Evolutionary conservation across 2,329 filamentous ascomycete species (phyloP), one percentile per base, ranked within the genome.

Genomic region (Hymenoscyphus linearis): DNA sequence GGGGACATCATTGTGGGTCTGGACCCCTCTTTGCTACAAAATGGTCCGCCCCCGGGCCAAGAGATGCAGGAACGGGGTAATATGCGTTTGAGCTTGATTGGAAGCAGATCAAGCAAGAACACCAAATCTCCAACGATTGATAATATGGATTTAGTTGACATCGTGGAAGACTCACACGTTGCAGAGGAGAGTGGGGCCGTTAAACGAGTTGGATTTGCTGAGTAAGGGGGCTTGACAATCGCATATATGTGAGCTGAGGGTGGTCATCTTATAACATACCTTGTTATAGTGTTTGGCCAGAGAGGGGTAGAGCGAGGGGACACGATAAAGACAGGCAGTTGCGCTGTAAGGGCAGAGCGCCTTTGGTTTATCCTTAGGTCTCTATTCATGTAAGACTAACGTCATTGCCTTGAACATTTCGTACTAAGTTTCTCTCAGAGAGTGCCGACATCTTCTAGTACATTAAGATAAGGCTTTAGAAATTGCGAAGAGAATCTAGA

Each of bases 31-130:
- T 16, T 62, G 31, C 31, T 31, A 31, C 47, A 60, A 1, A 56
- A 59, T 52, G 36, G 40, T 14, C 14, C 10, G 36, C 56, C 27
- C 50, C 22, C n/a, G 9, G 53, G 54, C 1, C 65, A 65, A 31
- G 70, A 73, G 58, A 73, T 73, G 71, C 65, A 71, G 57, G 70
- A 73, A 52, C 62, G 65, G 16, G 61, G 65, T 54, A 62, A 64
- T 9, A 66, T 68, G 61, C 57, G 57, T 10, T 25, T 59, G 14
- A 54, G 57, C 36, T 27, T 62, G 14, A 65, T 70, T 62, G 47
- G 69, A 26, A 57, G 31, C 31, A 5, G 62, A 54, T 60, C 60
- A 31, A 44, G 60, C 47, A 52, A n/a, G n/a, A n/a, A 47, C 40
- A 27, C 35, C 34, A 60, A 60, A 6, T 40, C 55, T 52, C 56